Evolutionary conservation across 306 rosid genomes (phyloP).

Genomic region (Psophocarpus tetragonolobus): DNA sequence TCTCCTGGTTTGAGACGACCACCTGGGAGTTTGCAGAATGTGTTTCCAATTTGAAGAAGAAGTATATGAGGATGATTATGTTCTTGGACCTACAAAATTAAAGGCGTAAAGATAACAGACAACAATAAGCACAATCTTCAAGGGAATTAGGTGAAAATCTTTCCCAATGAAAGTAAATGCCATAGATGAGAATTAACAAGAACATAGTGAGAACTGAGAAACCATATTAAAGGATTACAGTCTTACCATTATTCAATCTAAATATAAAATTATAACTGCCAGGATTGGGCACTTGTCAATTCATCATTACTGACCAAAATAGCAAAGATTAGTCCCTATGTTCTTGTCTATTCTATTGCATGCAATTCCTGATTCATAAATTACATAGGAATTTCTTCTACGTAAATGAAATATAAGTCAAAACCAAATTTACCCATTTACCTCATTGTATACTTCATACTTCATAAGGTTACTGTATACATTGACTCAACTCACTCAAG

Average conservation of each 20-base stretch:
- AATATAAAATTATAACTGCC: background rate
- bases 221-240: background rate
- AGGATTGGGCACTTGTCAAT: background rate
- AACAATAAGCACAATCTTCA: constrained; percentile 15
- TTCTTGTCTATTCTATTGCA: background rate
- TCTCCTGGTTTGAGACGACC: constrained; percentile 99
- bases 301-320: constrained; percentile 16
- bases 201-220: background rate
- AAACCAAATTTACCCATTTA: background rate
- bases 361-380: background rate
- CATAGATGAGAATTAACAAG: background rate
- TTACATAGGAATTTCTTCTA: background rate
- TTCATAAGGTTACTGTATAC: background rate
- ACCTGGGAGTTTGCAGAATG: constrained; percentile 99
- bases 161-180: background rate
- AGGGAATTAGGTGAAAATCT: background rate
- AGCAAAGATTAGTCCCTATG: background rate
- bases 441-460: background rate
- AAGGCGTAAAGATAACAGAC: background rate
- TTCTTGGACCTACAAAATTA: constrained; percentile 84
- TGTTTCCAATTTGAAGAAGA: constrained; percentile 95
- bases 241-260: background rate
- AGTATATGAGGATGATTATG: constrained; percentile 99
- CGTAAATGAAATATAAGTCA: background rate
- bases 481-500: background rate